These are phyloP conservation scores for Ceratocystis diversiconidia DNA, from an alignment of 2,329 filamentous ascomycete species.

Conservation along the genomic window DNA sequence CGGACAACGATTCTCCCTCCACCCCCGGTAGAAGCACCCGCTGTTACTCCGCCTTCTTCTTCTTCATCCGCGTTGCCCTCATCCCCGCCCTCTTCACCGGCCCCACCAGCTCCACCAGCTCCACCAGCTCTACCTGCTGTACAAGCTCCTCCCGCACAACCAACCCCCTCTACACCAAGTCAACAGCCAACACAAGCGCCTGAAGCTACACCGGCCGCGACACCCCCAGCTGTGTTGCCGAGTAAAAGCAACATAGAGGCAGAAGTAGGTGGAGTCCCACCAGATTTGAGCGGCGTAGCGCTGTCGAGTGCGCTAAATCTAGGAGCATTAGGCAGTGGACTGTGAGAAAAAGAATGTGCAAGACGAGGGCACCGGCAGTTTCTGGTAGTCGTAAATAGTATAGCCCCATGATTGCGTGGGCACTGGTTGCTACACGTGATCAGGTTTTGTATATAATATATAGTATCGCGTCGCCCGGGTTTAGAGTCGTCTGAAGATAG, in stretches of 20 bases:
- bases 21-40: neutral
- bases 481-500: neutral
- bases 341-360: neutral
- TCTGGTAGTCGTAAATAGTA: neutral
- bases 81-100: neutral
- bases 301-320: constrained; percentile 32
- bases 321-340: constrained; percentile 27
- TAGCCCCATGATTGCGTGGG: neutral
- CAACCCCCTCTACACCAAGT: constrained; percentile 20
- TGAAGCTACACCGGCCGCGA: constrained; percentile 19
- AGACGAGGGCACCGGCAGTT: neutral
- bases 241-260: constrained; percentile 15
- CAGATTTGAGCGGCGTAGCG: constrained; percentile 30
- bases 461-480: neutral
- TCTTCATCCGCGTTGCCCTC: neutral
- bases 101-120: neutral
- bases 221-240: constrained; percentile 20
- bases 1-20: neutral
- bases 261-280: constrained; percentile 15
- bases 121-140: constrained; percentile 2
- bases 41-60: neutral
- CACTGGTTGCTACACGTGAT: neutral
- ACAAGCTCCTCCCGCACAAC: constrained; percentile 12
- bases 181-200: neutral
- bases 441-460: constrained; percentile 6